Percentiles rank a stretch among this genome's conserved stretches.
Evolutionary conservation across 305 asterid genomes (phyloP).

Genomic region (Solanum hybrid): DNA sequence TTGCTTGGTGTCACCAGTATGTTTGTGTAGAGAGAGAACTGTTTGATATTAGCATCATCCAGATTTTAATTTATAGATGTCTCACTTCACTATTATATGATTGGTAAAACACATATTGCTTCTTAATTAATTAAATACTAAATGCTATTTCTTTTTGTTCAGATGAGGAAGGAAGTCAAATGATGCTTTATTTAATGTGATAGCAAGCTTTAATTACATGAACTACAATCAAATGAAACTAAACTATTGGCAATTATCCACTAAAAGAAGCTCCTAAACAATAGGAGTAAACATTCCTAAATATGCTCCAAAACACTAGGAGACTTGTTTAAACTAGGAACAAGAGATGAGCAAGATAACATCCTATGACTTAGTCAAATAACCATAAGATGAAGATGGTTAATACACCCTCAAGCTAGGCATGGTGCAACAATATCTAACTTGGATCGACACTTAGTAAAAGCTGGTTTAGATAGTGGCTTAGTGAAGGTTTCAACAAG

Average conservation of each 20-base stretch:
- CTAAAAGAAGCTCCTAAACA: neutral
- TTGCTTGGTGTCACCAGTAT: slow-evolving; percentile 3
- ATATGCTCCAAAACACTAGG: neutral
- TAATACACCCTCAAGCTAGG: neutral
- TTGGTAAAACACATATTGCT: neutral
- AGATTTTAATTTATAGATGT: neutral
- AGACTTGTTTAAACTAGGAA: neutral
- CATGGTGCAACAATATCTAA: neutral
- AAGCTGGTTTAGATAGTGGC: neutral
- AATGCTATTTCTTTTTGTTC: neutral
- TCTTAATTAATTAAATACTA: neutral
- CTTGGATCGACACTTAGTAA: neutral
- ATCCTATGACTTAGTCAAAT: neutral
- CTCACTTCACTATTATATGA: neutral
- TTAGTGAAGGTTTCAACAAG: neutral
- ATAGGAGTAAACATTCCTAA: neutral
- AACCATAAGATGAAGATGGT: neutral
- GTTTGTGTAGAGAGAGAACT: neutral
- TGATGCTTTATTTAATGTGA: neutral
- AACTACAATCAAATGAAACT: neutral
- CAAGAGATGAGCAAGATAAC: neutral
- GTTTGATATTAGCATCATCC: neutral
- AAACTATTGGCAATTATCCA: neutral
- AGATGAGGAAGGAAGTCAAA: neutral
- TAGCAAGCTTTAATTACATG: neutral